Conservation (phyloP, 1,139 yeast species). For the Yamadazyma atmosphaerica region DNA sequence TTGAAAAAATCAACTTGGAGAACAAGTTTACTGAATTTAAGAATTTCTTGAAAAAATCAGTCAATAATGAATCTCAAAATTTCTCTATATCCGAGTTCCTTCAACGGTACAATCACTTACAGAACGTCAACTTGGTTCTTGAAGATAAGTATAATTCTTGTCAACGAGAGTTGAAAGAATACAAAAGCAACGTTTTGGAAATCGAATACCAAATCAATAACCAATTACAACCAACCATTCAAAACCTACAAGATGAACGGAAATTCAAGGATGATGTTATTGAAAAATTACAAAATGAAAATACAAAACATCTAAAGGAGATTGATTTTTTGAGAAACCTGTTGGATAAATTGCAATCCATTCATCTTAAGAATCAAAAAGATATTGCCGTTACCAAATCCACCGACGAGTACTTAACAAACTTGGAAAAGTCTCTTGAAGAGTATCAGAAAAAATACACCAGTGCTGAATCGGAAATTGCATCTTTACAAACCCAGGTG, state of each 20-base stretch:
- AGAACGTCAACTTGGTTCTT: slow-evolving; percentile 39
- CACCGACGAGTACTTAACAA: slow-evolving; percentile 38
- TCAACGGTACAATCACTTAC: slow-evolving; percentile 32
- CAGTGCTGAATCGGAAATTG: slow-evolving; percentile 34
- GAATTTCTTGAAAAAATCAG: slow-evolving; percentile 18
- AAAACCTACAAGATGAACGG: slow-evolving; percentile 18
- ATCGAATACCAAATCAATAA: slow-evolving; percentile 15
- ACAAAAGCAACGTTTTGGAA: slow-evolving; percentile 15
- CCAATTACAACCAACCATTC: slow-evolving; percentile 20
- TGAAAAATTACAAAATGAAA: slow-evolving; percentile 53
- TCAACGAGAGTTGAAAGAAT: slow-evolving; percentile 20
- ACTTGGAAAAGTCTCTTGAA: slow-evolving; percentile 54
- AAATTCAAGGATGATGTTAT: slow-evolving; percentile 31
- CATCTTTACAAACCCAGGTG: slow-evolving; percentile 27
- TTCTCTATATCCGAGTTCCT: slow-evolving; percentile 27
- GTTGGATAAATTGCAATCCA: slow-evolving; percentile 33
- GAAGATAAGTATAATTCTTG: slow-evolving; percentile 36
- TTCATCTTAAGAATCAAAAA: slow-evolving; percentile 22
- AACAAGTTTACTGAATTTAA: slow-evolving; percentile 39
- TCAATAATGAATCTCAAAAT: slow-evolving; percentile 26
- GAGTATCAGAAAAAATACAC: slow-evolving; percentile 43
- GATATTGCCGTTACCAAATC: slow-evolving; percentile 22
- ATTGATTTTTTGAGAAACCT: slow-evolving; percentile 55
- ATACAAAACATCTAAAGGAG: slow-evolving; percentile 58
- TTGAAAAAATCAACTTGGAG: slow-evolving; percentile 51